Evolutionary conservation across 192 early-diverging fungal species (phyloP).

Genomic region (Podila epicladia): DNA sequence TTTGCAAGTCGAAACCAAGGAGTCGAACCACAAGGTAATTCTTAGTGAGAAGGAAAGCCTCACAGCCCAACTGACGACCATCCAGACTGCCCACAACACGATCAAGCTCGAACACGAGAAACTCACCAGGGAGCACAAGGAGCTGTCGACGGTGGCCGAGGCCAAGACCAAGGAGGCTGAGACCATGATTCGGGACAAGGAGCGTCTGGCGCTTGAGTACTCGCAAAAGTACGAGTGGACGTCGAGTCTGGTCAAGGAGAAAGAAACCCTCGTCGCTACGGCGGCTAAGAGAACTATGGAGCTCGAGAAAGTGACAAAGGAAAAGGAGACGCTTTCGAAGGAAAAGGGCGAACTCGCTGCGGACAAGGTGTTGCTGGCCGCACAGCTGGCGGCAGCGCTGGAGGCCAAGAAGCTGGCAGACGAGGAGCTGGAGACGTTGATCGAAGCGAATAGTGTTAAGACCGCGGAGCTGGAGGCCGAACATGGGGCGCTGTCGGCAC

Average conservation of each 20-base stretch:
- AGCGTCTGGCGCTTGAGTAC: not conserved
- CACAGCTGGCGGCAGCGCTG: not conserved
- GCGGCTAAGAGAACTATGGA: not conserved
- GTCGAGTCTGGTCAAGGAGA: conserved; percentile 1
- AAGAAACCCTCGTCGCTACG: not conserved
- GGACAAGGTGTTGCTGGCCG: not conserved
- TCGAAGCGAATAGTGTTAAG: not conserved
- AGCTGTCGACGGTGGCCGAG: not conserved
- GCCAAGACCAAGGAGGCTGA: conserved; percentile 4
- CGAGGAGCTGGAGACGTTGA: conserved; percentile 5
- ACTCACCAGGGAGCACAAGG: not conserved
- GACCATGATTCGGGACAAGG: conserved; percentile 2
- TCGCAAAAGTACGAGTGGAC: not conserved
- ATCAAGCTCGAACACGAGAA: not conserved
- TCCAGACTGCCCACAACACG: not conserved
- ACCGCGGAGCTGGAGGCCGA: conserved; percentile 10
- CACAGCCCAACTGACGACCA: not conserved
- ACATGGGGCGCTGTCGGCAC: not conserved
- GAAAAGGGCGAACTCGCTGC: not conserved
- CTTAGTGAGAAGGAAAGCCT: conserved; percentile 6
- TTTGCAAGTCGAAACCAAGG: conserved; percentile 6
- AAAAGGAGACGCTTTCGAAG: conserved; percentile 6
- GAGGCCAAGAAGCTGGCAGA: conserved; percentile 10
- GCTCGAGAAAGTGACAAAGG: conserved; percentile 1
- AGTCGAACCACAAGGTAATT: conserved; percentile 5